Percentiles rank a stretch among this genome's conserved stretches.
Evolutionary conservation across 192 early-diverging fungal species (phyloP).

Genomic region (Paraglomus brasilianum): DNA sequence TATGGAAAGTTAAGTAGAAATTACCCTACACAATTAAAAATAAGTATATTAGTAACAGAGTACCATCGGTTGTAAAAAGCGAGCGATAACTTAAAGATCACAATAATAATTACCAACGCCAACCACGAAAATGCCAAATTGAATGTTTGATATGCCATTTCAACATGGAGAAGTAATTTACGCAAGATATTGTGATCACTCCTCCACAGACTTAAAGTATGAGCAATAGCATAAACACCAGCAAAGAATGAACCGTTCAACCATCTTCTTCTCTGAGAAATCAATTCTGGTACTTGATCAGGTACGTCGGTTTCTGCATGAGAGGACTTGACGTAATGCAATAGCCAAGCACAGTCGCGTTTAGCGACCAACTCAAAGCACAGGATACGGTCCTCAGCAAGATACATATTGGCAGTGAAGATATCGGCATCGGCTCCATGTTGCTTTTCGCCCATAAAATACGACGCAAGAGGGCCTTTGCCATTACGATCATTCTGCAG

Average conservation of each 20-base stretch:
- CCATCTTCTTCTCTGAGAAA: slow-evolving; percentile 97
- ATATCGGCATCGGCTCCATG: slow-evolving; percentile 62
- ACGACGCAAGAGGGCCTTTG: slow-evolving; percentile 65
- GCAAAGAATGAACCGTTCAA: slow-evolving; percentile 96
- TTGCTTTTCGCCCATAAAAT: slow-evolving; percentile 70
- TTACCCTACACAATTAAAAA: slow-evolving; percentile 54
- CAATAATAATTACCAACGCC: slow-evolving; percentile 60
- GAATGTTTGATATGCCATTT: slow-evolving; percentile 81
- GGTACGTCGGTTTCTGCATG: slow-evolving; percentile 86
- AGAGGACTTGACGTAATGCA: slow-evolving; percentile 71
- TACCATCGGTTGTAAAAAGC: slow-evolving; percentile 3
- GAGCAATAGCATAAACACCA: slow-evolving; percentile 76
- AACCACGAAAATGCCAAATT: slow-evolving; percentile 90
- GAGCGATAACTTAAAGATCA: slow-evolving; percentile 33
- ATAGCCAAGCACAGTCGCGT: slow-evolving; percentile 59
- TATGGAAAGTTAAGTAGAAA: slow-evolving; percentile 90
- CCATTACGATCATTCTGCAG: slow-evolving; percentile 62
- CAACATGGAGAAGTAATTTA: slow-evolving; percentile 71
- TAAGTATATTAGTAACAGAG: slow-evolving; percentile 16
- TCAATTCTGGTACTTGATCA: slow-evolving; percentile 77
- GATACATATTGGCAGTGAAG: slow-evolving; percentile 79
- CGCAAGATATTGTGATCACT: slow-evolving; percentile 72
- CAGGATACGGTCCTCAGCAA: slow-evolving; percentile 83
- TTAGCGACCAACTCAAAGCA: slow-evolving; percentile 86
- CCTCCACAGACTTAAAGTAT: slow-evolving; percentile 77